Evolutionary conservation across 2,329 filamentous ascomycete genomes (phyloP), one percentile per base, ranked within the genome.

Genomic region (Talaromyces sp.): DNA sequence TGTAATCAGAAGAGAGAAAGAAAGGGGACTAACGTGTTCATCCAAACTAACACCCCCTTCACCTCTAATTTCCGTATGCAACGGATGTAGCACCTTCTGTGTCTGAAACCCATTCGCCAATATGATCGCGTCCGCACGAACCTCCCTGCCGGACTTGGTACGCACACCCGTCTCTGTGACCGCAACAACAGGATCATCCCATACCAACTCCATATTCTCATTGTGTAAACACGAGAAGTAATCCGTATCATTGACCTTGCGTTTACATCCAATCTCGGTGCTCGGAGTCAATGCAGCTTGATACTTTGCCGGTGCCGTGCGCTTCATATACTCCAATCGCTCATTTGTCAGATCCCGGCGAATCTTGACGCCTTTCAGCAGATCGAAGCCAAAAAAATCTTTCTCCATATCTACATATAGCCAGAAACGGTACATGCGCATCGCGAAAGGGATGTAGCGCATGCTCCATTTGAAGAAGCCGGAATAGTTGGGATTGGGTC

Each of bases 61-160:
- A 1, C 82, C 83, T 3, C 70, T 67, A 41, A 85, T 83, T 39
- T 83, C 74, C 24, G 47, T 47, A 47, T 59, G 22, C 73, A 85
- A 78, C 0, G 81, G 82, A 39, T 75, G 79, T 4, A 85, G 69
- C 63, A 82, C 78, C 59, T 79, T 79, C 60, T 80, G 78, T 1
- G 83, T 83, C 52, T 81, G 75, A 56, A 84, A 85, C 0, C 83
- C 82, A 35, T 79, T 83, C 0, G 83, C 83, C 2, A 84, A 75
- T 9, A 85, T 71, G 62, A 85, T 81, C 3, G 73, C 80, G 70
- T 83, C 81, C 0, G 80, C 80, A n/a, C 72, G 63, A 27, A 81
- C 68, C 19, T 77, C 68, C 1, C 73, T 69, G 1, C 80, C 81
- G 31, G 73, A 75, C 43, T 69, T 71, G 10, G 80, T 81, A 22